A percentile compares a stretch with the other conserved stretches of the same genome.
Evolutionary conservation across 1,284 basidiomycete species (phyloP).

Genomic region (Pseudozyma pruni): DNA sequence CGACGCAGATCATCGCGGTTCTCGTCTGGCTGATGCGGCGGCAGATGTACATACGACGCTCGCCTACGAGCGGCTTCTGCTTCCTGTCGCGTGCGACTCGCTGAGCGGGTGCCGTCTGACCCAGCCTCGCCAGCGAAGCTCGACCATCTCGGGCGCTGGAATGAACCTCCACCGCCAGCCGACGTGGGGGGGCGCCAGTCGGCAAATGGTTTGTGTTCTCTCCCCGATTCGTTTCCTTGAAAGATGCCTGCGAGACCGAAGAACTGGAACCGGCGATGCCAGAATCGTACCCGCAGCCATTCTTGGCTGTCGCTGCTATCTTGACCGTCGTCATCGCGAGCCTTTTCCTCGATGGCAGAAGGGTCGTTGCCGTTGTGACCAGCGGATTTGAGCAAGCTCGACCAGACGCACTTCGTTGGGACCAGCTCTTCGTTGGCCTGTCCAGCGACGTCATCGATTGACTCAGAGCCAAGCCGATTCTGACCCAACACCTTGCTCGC

Average conservation of each 20-base stretch:
- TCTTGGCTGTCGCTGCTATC: not conserved
- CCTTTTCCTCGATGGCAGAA: not conserved
- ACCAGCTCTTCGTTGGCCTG: conserved; percentile 17
- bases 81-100: not conserved
- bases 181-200: conserved; percentile 34
- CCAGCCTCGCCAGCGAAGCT: conserved; percentile 28
- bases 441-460: not conserved
- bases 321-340: not conserved
- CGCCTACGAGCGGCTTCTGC: conserved; percentile 2
- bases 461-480: not conserved
- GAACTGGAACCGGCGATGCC: conserved; percentile 35
- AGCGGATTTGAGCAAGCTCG: conserved; percentile 1
- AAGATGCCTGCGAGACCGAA: conserved; percentile 37
- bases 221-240: conserved; percentile 10
- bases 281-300: conserved; percentile 26
- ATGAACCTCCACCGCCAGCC: conserved; percentile 6
- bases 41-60: conserved; percentile 7
- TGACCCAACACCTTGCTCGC: conserved; percentile 12
- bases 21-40: conserved; percentile 3
- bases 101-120: conserved; percentile 9
- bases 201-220: conserved; percentile 9
- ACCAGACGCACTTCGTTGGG: conserved; percentile 12
- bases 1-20: conserved; percentile 16
- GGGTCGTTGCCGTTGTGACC: not conserved
- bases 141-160: conserved; percentile 20